A percentile compares a stretch with the other conserved stretches of the same genome.
Conservation (phyloP, 1,284 basidiomycete species). For the Somion occarium region DNA sequence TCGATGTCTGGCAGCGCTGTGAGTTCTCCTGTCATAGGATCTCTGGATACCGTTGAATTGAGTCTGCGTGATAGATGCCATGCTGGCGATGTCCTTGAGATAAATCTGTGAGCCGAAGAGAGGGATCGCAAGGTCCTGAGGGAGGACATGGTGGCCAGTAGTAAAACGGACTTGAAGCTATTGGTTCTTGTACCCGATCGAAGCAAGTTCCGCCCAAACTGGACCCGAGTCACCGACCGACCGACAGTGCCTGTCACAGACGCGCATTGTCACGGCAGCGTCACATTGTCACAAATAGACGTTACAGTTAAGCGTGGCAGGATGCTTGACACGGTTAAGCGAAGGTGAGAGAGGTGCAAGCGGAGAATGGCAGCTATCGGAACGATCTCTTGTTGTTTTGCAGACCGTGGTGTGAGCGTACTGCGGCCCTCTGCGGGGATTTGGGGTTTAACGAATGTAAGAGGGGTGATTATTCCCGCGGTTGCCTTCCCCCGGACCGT, state of each 20-base stretch:
- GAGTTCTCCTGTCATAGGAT: constrained; percentile 22
- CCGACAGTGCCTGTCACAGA: constrained; percentile 2
- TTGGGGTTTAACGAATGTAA: too few relatives aligned
- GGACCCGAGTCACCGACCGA: too few relatives aligned
- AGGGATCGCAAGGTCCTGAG: constrained; percentile 5
- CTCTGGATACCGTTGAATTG: constrained; percentile 18
- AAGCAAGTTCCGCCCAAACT: not conserved
- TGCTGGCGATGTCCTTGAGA: constrained; percentile 1
- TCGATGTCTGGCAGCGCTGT: constrained; percentile 26
- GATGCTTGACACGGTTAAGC: too few relatives aligned
- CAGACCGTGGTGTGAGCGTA: too few relatives aligned
- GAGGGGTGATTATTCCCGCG: constrained; percentile 10
- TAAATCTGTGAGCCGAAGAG: constrained; percentile 2
- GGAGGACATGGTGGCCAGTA: constrained; percentile 7
- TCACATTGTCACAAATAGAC: not conserved
- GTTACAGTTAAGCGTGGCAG: not conserved
- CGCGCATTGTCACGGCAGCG: constrained; percentile 6
- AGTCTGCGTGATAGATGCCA: constrained; percentile 11
- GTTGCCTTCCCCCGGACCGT: constrained; percentile 12
- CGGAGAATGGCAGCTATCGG: too few relatives aligned
- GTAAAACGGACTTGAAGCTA: not conserved
- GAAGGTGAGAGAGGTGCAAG: too few relatives aligned
- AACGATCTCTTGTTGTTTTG: too few relatives aligned
- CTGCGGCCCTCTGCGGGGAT: not conserved
- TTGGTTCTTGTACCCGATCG: too few relatives aligned